phyloP scores from a whole-genome alignment of 306 rosid species.

The Argentina anserina region DNA sequence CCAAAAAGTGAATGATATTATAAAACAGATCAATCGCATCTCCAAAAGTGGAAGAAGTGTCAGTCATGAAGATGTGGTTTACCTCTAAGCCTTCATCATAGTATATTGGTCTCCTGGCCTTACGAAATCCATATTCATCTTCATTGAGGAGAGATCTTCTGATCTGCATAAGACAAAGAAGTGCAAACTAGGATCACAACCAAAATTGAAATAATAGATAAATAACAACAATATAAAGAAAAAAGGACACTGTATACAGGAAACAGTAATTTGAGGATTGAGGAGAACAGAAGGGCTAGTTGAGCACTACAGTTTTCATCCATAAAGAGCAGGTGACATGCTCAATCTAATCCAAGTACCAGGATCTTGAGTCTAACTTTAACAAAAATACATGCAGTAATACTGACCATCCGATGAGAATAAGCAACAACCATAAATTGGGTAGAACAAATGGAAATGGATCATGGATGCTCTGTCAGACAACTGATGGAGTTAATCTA shows the following conservation, averaged over 20 bases:
- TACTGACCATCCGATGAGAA: not conserved
- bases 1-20: not conserved
- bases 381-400: not conserved
- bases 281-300: not conserved
- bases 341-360: not conserved
- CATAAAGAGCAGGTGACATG: not conserved
- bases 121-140: slow-evolving; percentile 82
- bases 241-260: not conserved
- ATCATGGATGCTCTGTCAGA: not conserved
- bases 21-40: not conserved
- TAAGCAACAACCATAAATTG: not conserved
- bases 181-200: slow-evolving; percentile 10
- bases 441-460: not conserved
- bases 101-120: slow-evolving; percentile 77
- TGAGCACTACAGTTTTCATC: slow-evolving; percentile 11
- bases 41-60: slow-evolving; percentile 12
- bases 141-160: slow-evolving; percentile 79
- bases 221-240: not conserved
- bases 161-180: slow-evolving; percentile 52
- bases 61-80: slow-evolving; percentile 15
- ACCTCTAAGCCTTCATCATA: slow-evolving; percentile 97
- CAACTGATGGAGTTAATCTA: not conserved
- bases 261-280: not conserved
- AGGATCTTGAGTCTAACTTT: not conserved
- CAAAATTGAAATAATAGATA: slow-evolving; percentile 9